A percentile compares a stretch with the other conserved stretches of the same genome.
phyloP scores from a whole-genome alignment of 2,329 filamentous ascomycete species.

The Furcasterigmium furcatum region DNA sequence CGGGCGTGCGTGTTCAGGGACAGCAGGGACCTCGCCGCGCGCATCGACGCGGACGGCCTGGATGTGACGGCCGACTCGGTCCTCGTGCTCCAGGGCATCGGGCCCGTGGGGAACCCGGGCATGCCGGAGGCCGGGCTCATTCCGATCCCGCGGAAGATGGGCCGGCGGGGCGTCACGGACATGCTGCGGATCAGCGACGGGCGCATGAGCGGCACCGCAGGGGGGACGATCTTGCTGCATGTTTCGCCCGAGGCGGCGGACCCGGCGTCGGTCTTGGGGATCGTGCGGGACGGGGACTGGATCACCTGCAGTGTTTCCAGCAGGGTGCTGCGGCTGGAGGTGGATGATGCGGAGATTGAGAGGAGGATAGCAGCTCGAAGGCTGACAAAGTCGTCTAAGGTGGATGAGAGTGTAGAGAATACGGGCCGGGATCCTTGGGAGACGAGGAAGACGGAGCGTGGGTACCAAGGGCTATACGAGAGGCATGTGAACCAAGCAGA shows the following conservation, averaged over 20 bases:
- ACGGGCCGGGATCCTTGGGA: slow-evolving; percentile 25
- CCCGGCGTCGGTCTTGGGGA: slow-evolving; percentile 72
- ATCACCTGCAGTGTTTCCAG: slow-evolving; percentile 75
- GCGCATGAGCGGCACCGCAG: slow-evolving; percentile 79
- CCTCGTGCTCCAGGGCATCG: slow-evolving; percentile 82
- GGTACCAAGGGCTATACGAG: slow-evolving; percentile 58
- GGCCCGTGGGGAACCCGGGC: slow-evolving; percentile 83
- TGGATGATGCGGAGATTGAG: slow-evolving; percentile 68
- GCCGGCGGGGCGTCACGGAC: slow-evolving; percentile 70
- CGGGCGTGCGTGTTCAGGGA: slow-evolving; percentile 65
- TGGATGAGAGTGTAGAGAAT: slow-evolving; percentile 14
- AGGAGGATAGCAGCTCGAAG: slow-evolving; percentile 60
- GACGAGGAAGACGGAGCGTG: slow-evolving; percentile 39
- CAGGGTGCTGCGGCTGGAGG: slow-evolving; percentile 53
- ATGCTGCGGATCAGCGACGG: slow-evolving; percentile 86
- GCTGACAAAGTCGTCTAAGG: slow-evolving; percentile 17
- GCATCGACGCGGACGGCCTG: slow-evolving; percentile 54
- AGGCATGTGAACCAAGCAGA: slow-evolving; percentile 58
- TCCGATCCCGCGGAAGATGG: slow-evolving; percentile 71
- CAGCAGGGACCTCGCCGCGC: slow-evolving; percentile 69
- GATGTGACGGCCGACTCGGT: slow-evolving; percentile 61
- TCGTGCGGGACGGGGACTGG: slow-evolving; percentile 72
- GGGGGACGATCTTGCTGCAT: slow-evolving; percentile 88
- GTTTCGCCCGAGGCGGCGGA: slow-evolving; percentile 79
- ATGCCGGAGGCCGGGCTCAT: slow-evolving; percentile 81